Conservation (phyloP, 352 stramenopile species). For the Globisporangium cylindrosporum region DNA sequence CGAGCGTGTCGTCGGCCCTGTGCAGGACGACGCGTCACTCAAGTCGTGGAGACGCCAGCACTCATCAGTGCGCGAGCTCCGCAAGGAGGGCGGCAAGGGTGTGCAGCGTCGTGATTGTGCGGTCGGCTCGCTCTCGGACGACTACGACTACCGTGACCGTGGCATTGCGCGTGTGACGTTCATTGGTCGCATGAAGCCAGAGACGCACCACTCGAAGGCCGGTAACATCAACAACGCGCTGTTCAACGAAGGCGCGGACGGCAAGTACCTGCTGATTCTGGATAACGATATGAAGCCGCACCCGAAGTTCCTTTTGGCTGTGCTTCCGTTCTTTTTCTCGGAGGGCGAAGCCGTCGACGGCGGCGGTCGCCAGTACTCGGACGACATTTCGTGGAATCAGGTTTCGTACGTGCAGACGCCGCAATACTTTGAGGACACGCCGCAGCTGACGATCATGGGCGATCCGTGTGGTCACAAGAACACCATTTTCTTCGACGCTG, state of each 20-base stretch:
- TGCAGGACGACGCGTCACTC: slow-evolving; percentile 69
- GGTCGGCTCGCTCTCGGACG: slow-evolving; percentile 83
- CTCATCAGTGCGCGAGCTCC: slow-evolving; percentile 80
- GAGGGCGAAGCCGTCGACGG: slow-evolving; percentile 84
- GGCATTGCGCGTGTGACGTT: slow-evolving; percentile 85
- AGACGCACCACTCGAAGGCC: slow-evolving; percentile 89
- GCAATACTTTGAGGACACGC: slow-evolving; percentile 88
- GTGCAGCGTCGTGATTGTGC: slow-evolving; percentile 83
- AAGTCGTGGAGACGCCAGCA: slow-evolving; percentile 87
- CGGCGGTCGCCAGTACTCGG: slow-evolving; percentile 80
- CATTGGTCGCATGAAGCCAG: slow-evolving; percentile 85
- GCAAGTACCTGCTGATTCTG: slow-evolving; percentile 89
- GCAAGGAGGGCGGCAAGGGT: slow-evolving; percentile 77
- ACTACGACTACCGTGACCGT: slow-evolving; percentile 90
- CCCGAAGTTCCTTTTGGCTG: slow-evolving; percentile 82
- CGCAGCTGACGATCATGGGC: slow-evolving; percentile 83
- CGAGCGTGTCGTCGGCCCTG: slow-evolving; percentile 77
- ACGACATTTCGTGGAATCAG: slow-evolving; percentile 89
- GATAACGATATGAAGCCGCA: slow-evolving; percentile 93
- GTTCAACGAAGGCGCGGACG: slow-evolving; percentile 87
- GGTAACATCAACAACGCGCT: slow-evolving; percentile 92
- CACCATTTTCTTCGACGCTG: slow-evolving; percentile 89
- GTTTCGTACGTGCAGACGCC: slow-evolving; percentile 88
- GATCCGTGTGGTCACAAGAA: slow-evolving; percentile 89
- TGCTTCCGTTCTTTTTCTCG: slow-evolving; percentile 89